These are phyloP conservation scores for Talaromyces borbonicus DNA, from an alignment of 495 filamentous ascomycete species.

Conservation along the genomic window DNA sequence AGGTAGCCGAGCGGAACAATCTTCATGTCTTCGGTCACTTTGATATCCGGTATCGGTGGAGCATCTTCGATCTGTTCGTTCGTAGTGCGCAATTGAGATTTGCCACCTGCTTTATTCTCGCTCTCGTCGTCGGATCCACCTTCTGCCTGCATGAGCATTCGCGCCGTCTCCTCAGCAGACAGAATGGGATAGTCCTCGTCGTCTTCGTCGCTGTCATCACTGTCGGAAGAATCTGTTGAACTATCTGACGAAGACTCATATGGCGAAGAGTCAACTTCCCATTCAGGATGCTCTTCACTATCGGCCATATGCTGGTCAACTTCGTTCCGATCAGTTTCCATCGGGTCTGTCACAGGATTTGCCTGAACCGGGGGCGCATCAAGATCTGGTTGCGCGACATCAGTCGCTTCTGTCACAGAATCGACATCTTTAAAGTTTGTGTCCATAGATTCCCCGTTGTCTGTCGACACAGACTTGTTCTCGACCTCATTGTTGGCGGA, in stretches of 20 bases:
- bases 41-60: conserved; percentile 62
- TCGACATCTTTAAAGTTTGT: not conserved
- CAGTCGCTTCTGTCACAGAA: not conserved
- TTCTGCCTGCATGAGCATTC: conserved; percentile 68
- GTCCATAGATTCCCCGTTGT: not conserved
- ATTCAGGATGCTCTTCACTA: conserved; percentile 59
- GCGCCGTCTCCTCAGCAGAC: conserved; percentile 66
- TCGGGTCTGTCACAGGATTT: conserved; percentile 13
- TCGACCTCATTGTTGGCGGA: conserved; percentile 24
- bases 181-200: conserved; percentile 65
- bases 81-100: conserved; percentile 49
- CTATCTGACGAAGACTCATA: conserved; percentile 46
- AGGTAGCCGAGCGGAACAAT: conserved; percentile 65
- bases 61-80: conserved; percentile 63
- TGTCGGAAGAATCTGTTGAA: conserved; percentile 33
- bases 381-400: not conserved
- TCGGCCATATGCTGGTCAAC: conserved; percentile 10
- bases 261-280: conserved; percentile 57
- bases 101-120: conserved; percentile 33
- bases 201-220: conserved; percentile 53
- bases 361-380: not conserved
- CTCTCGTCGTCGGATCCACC: conserved; percentile 64
- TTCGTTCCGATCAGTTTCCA: conserved; percentile 25
- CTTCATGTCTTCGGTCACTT: conserved; percentile 62
- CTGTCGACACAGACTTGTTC: not conserved